Evolutionary conservation across 2,329 filamentous ascomycete genomes (phyloP), one percentile per base, ranked within the genome.

Genomic region (Rutstroemia sydowiana): DNA sequence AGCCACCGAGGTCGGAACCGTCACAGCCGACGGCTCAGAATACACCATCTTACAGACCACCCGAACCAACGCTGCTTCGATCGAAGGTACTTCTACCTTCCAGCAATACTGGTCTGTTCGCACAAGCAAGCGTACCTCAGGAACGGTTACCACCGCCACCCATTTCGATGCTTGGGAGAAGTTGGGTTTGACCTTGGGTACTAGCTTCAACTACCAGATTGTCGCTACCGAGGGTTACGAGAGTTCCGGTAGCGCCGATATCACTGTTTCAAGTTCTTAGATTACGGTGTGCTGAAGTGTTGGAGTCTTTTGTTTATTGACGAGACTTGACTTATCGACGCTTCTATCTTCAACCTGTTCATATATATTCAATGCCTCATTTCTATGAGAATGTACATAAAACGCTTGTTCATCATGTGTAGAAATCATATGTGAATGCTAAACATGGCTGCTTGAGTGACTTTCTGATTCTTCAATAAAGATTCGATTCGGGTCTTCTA

Each of bases 101-200:
- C 66, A 73, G 60, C 76, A 79, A 67, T 79, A 71, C 67, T 77
- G 72, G 74, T 75, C 72, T 11, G 72, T 79, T 14, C 72, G 76
- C 54, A 65, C 68, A 53, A 68, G 57, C 53, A 78, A 79, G 71
- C 70, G 77, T 42, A 68, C 69, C 20, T 67, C 70, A 47, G 78
- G 77, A 3, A 75, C 72, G 6, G 73, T 81, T 56, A 75, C 71
- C 31, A 69, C 70, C 1, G 66, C 62, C 23, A 74, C 71, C 56
- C 76, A 79, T 62, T 79, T 81, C 59, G 68, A 73, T 55, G 76
- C 76, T 3, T 81, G 78, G 77, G 63, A 64, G 21, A 66, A 67
- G 30, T 59, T 65, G 23, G 76, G 76, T 3, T 64, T 78, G 63
- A 68, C 63, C n/a, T 61, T 79, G 7, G 77, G 77, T 4, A 67